These are phyloP conservation scores for Actinidia arguta DNA, from an alignment of 179 eudicot genomes.

Conservation along the genomic window DNA sequence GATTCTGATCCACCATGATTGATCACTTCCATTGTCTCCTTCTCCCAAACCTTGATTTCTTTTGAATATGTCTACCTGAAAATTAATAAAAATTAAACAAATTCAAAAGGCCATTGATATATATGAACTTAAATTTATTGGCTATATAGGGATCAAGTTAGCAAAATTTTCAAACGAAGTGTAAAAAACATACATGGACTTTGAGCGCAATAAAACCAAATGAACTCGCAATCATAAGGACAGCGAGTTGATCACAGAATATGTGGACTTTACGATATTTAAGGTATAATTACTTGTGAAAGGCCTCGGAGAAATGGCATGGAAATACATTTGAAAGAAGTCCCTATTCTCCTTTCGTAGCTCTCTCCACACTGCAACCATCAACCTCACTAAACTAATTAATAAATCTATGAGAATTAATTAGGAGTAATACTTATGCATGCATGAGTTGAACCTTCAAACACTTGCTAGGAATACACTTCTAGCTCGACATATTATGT, in stretches of 20 bases:
- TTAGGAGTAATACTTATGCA: too few relatives aligned
- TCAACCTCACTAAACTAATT: background rate
- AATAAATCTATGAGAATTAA: too few relatives aligned
- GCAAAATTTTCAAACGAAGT: too few relatives aligned
- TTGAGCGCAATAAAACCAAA: background rate
- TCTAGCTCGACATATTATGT: too few relatives aligned
- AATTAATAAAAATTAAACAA: background rate
- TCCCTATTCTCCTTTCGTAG: conserved; percentile 68
- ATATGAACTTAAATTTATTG: too few relatives aligned
- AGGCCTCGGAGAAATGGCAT: conserved; percentile 46
- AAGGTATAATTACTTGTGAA: conserved; percentile 35
- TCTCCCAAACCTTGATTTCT: conserved; percentile 47
- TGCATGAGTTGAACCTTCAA: too few relatives aligned
- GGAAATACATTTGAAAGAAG: conserved; percentile 71
- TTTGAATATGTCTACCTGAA: conserved; percentile 43
- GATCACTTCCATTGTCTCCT: conserved; percentile 43
- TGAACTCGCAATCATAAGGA: background rate
- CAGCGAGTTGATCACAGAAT: background rate
- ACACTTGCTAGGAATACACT: too few relatives aligned
- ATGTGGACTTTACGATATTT: background rate
- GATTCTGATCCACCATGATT: too few relatives aligned
- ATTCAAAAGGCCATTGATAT: too few relatives aligned
- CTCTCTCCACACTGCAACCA: conserved; percentile 73
- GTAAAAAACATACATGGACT: background rate
- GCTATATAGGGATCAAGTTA: too few relatives aligned